A percentile compares a stretch with the other conserved stretches of the same genome.
phyloP scores from a whole-genome alignment of 2,329 filamentous ascomycete species.

The Neonectria magnoliae region DNA sequence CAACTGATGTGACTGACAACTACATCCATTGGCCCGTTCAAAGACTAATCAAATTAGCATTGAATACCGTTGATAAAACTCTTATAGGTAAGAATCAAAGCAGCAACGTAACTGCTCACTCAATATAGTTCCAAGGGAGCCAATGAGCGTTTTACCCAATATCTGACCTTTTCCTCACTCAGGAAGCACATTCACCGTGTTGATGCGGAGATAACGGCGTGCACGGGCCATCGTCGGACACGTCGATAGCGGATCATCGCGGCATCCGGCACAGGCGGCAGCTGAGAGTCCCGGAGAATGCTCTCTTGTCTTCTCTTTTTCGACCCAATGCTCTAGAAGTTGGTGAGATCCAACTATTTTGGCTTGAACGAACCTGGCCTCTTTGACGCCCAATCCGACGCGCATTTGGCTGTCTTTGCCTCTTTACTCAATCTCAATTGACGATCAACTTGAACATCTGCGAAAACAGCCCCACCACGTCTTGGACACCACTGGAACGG shows the following conservation, averaged over 20 bases:
- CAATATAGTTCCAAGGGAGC: neutral
- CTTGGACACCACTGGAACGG: conserved; percentile 19
- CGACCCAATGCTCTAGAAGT: conserved; percentile 3
- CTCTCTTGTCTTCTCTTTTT: neutral
- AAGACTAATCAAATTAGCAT: neutral
- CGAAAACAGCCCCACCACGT: conserved; percentile 29
- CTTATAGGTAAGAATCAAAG: neutral
- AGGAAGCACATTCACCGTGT: neutral
- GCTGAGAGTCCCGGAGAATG: neutral
- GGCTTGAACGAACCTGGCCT: neutral
- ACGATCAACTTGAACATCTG: neutral
- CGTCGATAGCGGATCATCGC: conserved; percentile 17
- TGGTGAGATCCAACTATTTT: neutral
- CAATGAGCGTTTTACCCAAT: neutral
- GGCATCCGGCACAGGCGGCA: conserved; percentile 18
- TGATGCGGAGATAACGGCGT: conserved; percentile 5
- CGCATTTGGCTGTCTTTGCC: neutral
- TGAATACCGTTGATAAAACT: too few relatives aligned
- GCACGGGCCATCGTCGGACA: conserved; percentile 14
- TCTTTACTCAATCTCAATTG: conserved; percentile 9
- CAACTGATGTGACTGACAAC: neutral
- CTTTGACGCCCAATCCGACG: neutral
- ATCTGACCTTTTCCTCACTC: neutral
- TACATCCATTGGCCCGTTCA: neutral
- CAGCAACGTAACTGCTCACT: neutral